Percentiles rank a stretch among this genome's conserved stretches.
phyloP scores from a whole-genome alignment of 345 rosid species.

The Lepidium sativum region DNA sequence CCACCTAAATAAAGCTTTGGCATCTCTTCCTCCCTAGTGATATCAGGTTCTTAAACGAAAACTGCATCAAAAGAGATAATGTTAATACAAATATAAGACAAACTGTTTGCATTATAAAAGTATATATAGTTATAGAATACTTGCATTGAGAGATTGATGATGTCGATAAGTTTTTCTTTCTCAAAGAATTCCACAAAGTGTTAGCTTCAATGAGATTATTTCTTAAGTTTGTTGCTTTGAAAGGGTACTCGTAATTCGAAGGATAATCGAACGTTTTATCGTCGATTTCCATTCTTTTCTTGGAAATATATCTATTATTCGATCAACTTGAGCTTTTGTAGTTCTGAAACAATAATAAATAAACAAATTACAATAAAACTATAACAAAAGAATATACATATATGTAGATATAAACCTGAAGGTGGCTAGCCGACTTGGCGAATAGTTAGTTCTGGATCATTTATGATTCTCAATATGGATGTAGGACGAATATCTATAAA shows the following conservation, averaged over 20 bases:
- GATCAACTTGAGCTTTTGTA: slow-evolving; percentile 31
- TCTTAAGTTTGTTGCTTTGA: neutral
- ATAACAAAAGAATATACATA: neutral
- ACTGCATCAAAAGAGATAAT: neutral
- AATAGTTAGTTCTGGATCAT: slow-evolving; percentile 32
- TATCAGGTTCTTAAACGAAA: neutral
- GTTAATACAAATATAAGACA: neutral
- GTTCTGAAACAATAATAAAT: slow-evolving; percentile 27
- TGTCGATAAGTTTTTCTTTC: neutral
- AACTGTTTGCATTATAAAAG: neutral
- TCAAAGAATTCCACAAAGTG: neutral
- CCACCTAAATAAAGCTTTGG: neutral
- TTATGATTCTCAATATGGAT: slow-evolving; percentile 31
- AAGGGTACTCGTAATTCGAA: neutral
- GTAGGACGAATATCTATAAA: slow-evolving; percentile 40
- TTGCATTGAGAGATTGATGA: neutral
- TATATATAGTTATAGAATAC: neutral
- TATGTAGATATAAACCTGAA: slow-evolving; percentile 36
- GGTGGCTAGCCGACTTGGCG: slow-evolving; percentile 54
- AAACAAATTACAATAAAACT: neutral
- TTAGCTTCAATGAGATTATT: neutral
- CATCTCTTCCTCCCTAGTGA: neutral
- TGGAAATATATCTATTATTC: neutral
- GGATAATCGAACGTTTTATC: neutral
- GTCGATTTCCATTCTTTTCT: neutral